Percentiles rank a stretch among this genome's conserved stretches.
phyloP scores from a whole-genome alignment of 2,329 filamentous ascomycete genomes.

The Aspergillus quadrilineatus region DNA sequence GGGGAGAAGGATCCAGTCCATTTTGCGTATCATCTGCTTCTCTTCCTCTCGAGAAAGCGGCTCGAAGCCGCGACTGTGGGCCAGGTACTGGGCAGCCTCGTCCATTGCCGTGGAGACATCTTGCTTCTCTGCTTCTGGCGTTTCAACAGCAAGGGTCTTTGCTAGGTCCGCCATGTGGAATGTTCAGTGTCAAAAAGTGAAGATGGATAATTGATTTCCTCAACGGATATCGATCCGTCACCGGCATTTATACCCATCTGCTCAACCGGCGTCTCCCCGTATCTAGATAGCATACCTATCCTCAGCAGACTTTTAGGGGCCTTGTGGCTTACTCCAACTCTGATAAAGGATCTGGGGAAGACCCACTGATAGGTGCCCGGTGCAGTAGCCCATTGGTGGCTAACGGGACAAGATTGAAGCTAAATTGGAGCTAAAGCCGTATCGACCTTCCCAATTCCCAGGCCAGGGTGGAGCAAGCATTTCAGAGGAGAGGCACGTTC shows the following conservation, averaged over 20 bases:
- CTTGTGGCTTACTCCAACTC: background rate
- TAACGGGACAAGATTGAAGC: background rate
- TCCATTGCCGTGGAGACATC: conserved; percentile 19
- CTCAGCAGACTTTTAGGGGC: background rate
- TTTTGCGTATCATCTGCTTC: conserved; percentile 48
- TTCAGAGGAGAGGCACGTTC: too few species aligned
- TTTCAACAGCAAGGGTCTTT: background rate
- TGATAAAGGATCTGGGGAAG: conserved; percentile 2
- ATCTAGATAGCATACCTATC: background rate
- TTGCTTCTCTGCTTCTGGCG: background rate
- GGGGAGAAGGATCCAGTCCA: conserved; percentile 57
- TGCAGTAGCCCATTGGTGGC: background rate
- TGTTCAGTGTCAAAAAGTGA: background rate
- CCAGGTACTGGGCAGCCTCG: conserved; percentile 28
- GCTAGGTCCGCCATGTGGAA: background rate
- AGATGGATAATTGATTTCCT: background rate
- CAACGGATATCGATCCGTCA: background rate
- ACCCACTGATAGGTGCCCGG: background rate
- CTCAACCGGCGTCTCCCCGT: background rate
- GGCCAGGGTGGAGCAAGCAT: background rate
- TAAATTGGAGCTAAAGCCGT: background rate
- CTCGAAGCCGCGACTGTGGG: conserved; percentile 19
- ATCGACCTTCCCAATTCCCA: background rate
- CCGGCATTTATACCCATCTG: background rate
- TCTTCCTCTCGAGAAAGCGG: conserved; percentile 26